Conservation (phyloP, 2,329 filamentous ascomycete genomes). For the Tolypocladium pustulatum region DNA sequence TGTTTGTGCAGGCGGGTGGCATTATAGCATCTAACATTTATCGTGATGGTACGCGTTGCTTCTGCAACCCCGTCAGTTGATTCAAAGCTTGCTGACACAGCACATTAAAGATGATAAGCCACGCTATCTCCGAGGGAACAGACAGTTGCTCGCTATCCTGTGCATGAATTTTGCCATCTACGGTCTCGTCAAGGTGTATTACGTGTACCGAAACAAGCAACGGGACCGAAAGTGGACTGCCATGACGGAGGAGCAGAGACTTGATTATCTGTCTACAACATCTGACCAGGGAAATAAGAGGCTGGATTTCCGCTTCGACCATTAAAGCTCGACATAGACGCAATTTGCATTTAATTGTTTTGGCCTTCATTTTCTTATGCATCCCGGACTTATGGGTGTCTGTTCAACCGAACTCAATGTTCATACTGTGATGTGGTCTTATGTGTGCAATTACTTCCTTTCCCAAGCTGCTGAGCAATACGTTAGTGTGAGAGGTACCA, state of each 20-base stretch:
- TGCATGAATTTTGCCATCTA: slow-evolving; percentile 36
- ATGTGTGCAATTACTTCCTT: not conserved
- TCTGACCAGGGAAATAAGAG: slow-evolving; percentile 43
- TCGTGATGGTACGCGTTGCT: slow-evolving; percentile 20
- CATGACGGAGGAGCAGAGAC: slow-evolving; percentile 32
- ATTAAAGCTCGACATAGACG: slow-evolving; percentile 16
- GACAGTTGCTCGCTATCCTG: slow-evolving; percentile 35
- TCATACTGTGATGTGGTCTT: not conserved
- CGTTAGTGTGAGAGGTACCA: not conserved
- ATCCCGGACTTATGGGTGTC: not conserved
- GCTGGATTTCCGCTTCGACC: slow-evolving; percentile 42
- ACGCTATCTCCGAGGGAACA: slow-evolving; percentile 39
- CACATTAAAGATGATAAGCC: slow-evolving; percentile 36
- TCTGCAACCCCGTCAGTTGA: not conserved
- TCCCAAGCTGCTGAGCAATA: not conserved
- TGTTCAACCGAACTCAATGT: not conserved
- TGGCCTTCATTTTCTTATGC: not conserved
- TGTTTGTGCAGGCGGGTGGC: slow-evolving; percentile 33
- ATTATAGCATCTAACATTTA: slow-evolving; percentile 32
- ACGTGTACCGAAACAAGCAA: slow-evolving; percentile 34
- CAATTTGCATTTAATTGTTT: not conserved
- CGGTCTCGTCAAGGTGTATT: slow-evolving; percentile 33
- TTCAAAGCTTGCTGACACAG: not conserved
- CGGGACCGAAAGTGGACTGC: slow-evolving; percentile 32
- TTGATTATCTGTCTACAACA: slow-evolving; percentile 36